These are phyloP conservation scores for Gillenia trifoliata DNA, from an alignment of 306 rosid species.

Conservation along the genomic window DNA sequence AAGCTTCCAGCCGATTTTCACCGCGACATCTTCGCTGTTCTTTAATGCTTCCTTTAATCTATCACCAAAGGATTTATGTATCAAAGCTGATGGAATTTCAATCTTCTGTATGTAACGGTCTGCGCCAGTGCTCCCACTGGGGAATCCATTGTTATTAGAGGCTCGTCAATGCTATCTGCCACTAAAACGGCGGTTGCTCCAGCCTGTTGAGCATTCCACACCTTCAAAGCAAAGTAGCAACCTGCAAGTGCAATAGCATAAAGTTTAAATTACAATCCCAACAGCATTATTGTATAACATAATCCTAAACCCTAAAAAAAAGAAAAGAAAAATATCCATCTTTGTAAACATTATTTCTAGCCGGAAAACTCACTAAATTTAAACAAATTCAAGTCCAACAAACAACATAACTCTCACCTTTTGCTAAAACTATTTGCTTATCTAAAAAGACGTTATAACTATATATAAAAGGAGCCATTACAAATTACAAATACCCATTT, in stretches of 20 bases:
- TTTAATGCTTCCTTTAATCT: slow-evolving; percentile 47
- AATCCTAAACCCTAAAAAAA: no score
- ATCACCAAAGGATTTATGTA: slow-evolving; percentile 66
- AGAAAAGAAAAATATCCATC: background rate
- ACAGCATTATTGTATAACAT: background rate
- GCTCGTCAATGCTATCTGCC: slow-evolving; percentile 50
- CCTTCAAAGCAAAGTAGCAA: slow-evolving; percentile 85
- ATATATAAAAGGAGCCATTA: background rate
- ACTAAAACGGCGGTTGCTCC: slow-evolving; percentile 95
- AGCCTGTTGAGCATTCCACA: slow-evolving; percentile 84
- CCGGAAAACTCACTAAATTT: background rate
- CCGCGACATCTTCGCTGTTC: slow-evolving; percentile 44
- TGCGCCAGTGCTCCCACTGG: slow-evolving; percentile 55
- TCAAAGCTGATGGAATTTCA: slow-evolving; percentile 66
- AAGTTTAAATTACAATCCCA: background rate
- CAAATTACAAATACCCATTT: background rate
- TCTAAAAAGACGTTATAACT: background rate
- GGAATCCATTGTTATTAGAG: slow-evolving; percentile 83
- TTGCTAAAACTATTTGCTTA: background rate
- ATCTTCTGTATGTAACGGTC: slow-evolving; percentile 72
- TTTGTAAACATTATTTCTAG: background rate
- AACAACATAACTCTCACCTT: background rate
- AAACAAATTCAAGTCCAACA: background rate
- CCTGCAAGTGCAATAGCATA: slow-evolving; percentile 31
- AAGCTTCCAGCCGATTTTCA: slow-evolving; percentile 63